Conservation (phyloP, 345 rosid genomes). For the Syzygium oleosum region DNA sequence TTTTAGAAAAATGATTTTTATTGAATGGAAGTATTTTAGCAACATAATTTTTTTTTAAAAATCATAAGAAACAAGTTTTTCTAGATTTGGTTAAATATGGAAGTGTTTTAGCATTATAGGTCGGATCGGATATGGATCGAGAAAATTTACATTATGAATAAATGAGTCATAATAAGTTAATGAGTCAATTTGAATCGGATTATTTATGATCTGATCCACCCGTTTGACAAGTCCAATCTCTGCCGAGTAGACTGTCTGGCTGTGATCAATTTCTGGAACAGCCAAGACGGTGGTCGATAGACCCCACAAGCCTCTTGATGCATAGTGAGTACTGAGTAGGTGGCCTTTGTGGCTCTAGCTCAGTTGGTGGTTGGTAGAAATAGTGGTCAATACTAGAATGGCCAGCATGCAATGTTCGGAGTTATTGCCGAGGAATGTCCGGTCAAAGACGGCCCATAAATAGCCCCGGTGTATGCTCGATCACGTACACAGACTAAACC, state of each 20-base stretch:
- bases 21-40: no score
- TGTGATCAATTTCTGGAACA: neutral
- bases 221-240: no score
- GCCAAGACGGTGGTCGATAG: neutral
- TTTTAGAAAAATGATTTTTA: no score
- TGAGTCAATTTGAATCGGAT: no score
- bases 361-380: neutral
- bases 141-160: no score
- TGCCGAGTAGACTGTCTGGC: neutral
- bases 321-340: neutral
- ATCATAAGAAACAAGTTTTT: no score
- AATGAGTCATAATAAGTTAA: no score
- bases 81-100: no score
- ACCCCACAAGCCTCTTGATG: neutral
- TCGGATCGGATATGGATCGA: no score
- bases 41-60: no score
- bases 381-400: neutral
- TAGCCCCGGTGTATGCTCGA: neutral
- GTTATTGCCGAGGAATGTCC: neutral
- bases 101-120: no score
- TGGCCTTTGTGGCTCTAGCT: neutral
- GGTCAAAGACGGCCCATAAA: neutral
- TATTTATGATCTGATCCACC: no score
- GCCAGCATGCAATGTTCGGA: neutral
- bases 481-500: neutral